Percentiles rank a stretch among this genome's conserved stretches.
phyloP scores from a whole-genome alignment of 2,329 filamentous ascomycete genomes.

The Aureobasidium sp. region DNA sequence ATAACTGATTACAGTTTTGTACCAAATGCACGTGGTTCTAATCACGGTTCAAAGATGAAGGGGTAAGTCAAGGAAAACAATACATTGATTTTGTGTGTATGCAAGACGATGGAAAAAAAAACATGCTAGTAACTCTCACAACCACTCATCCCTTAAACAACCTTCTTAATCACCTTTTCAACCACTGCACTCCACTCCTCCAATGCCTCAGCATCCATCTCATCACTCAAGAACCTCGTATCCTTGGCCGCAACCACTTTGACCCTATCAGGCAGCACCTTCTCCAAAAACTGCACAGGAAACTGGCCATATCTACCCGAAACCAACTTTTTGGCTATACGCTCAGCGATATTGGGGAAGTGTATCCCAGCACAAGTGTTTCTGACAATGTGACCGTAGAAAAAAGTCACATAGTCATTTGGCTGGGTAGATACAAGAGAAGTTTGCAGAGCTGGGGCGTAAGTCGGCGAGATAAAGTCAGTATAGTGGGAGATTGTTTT shows the following conservation, averaged over 20 bases:
- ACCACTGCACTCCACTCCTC: neutral
- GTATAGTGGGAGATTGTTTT: neutral
- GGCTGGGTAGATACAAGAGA: neutral
- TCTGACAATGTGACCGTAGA: neutral
- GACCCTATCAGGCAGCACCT: neutral
- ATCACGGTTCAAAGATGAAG: neutral
- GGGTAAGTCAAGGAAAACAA: neutral
- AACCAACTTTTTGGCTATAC: neutral
- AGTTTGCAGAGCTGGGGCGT: neutral
- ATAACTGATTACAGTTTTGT: neutral
- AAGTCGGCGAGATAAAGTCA: neutral
- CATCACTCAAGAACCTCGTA: neutral
- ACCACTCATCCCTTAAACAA: neutral
- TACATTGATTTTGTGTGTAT: neutral
- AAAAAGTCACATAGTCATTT: neutral
- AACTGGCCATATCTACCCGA: constrained; percentile 3
- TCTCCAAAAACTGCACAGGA: neutral
- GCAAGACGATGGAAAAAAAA: neutral
- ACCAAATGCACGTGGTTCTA: neutral
- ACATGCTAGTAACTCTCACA: neutral
- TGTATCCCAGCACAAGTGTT: neutral
- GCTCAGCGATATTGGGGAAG: neutral
- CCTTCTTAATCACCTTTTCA: neutral
- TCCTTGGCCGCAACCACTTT: neutral
- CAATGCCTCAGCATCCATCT: neutral